Base-by-base conservation (phyloP, 371 early-diverging fungal genomes). In the Mortierella sp. region DNA sequence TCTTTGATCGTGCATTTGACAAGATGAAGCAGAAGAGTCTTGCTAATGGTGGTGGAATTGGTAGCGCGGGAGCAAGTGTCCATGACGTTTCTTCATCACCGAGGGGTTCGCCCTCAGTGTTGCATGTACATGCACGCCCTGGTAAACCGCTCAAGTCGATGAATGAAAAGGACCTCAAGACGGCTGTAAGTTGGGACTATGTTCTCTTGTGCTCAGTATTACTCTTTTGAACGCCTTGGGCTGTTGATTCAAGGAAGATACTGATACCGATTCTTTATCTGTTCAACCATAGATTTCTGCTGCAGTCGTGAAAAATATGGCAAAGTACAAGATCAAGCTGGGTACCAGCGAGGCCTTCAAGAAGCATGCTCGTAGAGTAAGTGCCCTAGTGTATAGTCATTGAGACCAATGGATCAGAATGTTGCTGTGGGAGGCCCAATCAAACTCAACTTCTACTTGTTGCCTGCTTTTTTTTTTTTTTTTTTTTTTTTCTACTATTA, bases 351-450 rank as follows among this genome's bases (percentile, higher is more conserved):
- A 83, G 18, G 72, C 71, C 21, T 93, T 93, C 72, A 93, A 93
- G 82, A 87, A 90, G 64, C 84, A 89, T 52, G 93, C 93, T 1
- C 85, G 88, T 62, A 89, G 87, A 82, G 87, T 87, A 79, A 62
- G 37, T 37, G 9, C 21, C 11, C 50, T 25, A 12, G 28, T 1
- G 47, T 57, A 62, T 60, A 26, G n/a, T 25, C 19, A 15, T n/a
- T 15, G 63, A n/a, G 28, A 21, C 47, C 5, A 4, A 47, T 26
- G 48, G 58, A 28, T 21, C 47, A 29, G 19, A 4, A 12, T 9
- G 52, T 23, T 4, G 6, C n/a, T 9, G 18, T 15, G 18, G 2
- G 18, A 1, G 12, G 26, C 9, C 23, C 15, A 52, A 6, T 58
- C 11, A 44, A n/a, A n/a, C n/a, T n/a, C n/a, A n/a, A n/a, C n/a